A percentile compares a stretch with the other conserved stretches of the same genome.
phyloP scores from a whole-genome alignment of 208 protist species.

The Wallacemonas sp. region DNA sequence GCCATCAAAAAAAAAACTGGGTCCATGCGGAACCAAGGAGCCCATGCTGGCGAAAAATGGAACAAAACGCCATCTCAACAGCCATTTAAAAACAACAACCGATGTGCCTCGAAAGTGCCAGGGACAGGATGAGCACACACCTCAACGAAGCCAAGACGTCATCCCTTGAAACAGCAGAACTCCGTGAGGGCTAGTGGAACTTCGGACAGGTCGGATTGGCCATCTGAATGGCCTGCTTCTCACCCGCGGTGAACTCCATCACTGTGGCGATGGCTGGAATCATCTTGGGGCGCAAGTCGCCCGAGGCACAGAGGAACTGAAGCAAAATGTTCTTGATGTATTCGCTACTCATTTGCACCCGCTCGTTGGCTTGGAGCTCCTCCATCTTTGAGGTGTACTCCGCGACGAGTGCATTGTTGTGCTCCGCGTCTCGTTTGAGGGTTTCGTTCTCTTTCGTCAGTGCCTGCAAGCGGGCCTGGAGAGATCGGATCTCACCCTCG shows the following conservation, averaged over 20 bases:
- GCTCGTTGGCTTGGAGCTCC: constrained; percentile 57
- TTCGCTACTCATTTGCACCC: constrained; percentile 63
- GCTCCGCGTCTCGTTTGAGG: constrained; percentile 45
- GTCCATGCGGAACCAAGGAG: too few species aligned
- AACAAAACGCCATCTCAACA: too few species aligned
- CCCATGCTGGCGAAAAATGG: too few species aligned
- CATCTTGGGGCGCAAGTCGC: constrained; percentile 77
- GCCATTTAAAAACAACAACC: too few species aligned
- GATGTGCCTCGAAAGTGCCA: too few species aligned
- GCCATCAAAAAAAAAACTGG: too few species aligned
- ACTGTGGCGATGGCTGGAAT: constrained; percentile 88
- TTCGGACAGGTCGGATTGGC: constrained; percentile 69
- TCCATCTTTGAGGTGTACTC: constrained; percentile 75
- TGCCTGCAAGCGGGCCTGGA: constrained; percentile 23
- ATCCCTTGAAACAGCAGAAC: too few species aligned
- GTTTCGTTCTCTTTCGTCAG: constrained; percentile 58
- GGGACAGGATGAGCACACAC: too few species aligned
- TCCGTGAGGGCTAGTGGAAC: constrained; percentile 79
- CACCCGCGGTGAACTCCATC: constrained; percentile 70
- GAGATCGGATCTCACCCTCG: constrained; percentile 25
- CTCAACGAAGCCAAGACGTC: too few species aligned
- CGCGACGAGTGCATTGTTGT: constrained; percentile 67
- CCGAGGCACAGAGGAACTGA: constrained; percentile 69
- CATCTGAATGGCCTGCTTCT: constrained; percentile 68
- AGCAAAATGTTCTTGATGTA: constrained; percentile 84